Base-by-base conservation (phyloP, 108 stramenopile genomes). In the Skeletonema potamos region DNA sequence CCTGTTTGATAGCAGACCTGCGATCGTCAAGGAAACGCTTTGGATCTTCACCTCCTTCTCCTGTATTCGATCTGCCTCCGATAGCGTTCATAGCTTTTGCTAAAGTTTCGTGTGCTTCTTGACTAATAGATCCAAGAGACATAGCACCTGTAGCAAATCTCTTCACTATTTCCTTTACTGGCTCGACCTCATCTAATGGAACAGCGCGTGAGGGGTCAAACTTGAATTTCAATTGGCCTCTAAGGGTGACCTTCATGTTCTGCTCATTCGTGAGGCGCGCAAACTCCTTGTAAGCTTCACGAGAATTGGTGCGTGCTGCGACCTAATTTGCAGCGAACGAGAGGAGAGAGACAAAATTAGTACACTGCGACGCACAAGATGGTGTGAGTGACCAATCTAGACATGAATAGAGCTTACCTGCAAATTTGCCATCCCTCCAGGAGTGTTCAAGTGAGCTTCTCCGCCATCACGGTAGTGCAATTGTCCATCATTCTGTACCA, bases 391-490 rank as follows among this genome's bases (percentile, higher is more conserved):
- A 41, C n/a, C n/a, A 41, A n/a, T n/a, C 15, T 15, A 41, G 39
- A n/a, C 39, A 41, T 15, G n/a, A 41, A 41, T n/a, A 41, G n/a
- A 41, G 15, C 39, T 71, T 54, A 91, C 82, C 84, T 94, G 97
- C 58, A 99, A 79, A 77, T 95, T 89, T 27, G 92, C 92, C 96
- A 99, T 97, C 59, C 84, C 86, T 51, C 74, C 76, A 20, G 98
- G 98, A 70, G 92, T 97, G 85, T 97, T 97, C 77, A 97, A 85
- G 84, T 99, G 98, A 11, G 92, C 93, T 84, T 99, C 98, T n/a
- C 96, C 97, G 34, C 95, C 95, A 73, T 95, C 87, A 60, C 97
- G 93, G 74, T 92, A 97, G 75, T 97, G 97, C 79, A 96, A 92
- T 82, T 97, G 96, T 27, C 98, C 98, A 80, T 90, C 94, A 82